These are phyloP conservation scores for Salix koriyanagi DNA, from an alignment of 345 rosid genomes.

Conservation along the genomic window DNA sequence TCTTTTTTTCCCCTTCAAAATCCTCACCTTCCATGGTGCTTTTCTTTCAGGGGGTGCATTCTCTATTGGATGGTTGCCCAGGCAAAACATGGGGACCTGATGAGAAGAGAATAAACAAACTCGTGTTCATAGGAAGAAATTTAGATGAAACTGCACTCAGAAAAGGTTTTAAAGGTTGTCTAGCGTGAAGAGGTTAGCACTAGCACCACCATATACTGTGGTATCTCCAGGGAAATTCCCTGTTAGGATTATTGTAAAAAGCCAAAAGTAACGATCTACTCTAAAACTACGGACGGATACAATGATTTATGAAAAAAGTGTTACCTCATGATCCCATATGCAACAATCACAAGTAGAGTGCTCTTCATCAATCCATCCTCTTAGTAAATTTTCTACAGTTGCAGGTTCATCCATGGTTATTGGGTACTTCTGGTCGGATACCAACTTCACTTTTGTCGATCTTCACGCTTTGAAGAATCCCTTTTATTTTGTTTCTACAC, in stretches of 20 bases:
- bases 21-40: background rate
- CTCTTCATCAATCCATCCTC: background rate
- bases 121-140: slow-evolving; percentile 65
- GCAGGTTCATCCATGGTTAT: background rate
- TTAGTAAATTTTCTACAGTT: background rate
- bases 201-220: too few relatives aligned
- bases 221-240: background rate
- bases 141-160: slow-evolving; percentile 50
- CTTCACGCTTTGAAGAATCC: background rate
- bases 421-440: background rate
- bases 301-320: background rate
- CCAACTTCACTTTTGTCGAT: background rate
- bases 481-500: background rate
- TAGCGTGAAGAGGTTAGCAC: slow-evolving; percentile 24
- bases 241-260: background rate
- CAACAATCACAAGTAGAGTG: background rate
- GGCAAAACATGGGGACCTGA: slow-evolving; percentile 58
- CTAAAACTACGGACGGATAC: too few relatives aligned
- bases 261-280: too few relatives aligned
- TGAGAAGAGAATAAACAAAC: slow-evolving; percentile 63
- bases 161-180: slow-evolving; percentile 65
- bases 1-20: too few relatives aligned
- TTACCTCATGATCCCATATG: background rate
- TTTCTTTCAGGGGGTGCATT: slow-evolving; percentile 50
- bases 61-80: slow-evolving; percentile 51